Conservation (phyloP, 2,329 filamentous ascomycete genomes). For the Penicillium brasilianum region DNA sequence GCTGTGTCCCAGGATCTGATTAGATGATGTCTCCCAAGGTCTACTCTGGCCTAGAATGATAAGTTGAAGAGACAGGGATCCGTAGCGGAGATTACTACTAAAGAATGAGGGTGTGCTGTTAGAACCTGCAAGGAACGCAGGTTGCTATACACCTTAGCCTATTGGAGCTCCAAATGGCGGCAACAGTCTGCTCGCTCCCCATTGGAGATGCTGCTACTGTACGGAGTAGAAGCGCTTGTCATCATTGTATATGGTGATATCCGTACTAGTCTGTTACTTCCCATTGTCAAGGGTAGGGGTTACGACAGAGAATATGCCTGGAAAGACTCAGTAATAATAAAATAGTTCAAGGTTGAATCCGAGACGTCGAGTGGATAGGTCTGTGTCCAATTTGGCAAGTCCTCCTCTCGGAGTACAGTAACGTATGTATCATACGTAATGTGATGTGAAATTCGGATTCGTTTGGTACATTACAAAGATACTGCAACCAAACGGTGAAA, state of each 20-base stretch:
- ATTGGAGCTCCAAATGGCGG: neutral
- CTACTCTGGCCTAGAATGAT: neutral
- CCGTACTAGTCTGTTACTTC: neutral
- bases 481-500: neutral
- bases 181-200: neutral
- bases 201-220: neutral
- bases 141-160: neutral
- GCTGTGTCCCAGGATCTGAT: conserved; percentile 12
- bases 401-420: neutral
- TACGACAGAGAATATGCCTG: neutral
- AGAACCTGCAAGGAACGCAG: neutral
- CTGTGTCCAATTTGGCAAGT: neutral
- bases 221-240: too few species aligned
- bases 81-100: neutral
- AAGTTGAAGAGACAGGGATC: neutral
- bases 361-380: conserved; percentile 4
- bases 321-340: neutral
- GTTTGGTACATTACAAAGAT: neutral
- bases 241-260: neutral
- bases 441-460: neutral
- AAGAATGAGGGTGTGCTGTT: neutral
- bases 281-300: neutral
- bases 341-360: neutral
- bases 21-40: conserved; percentile 13
- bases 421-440: neutral